These are phyloP conservation scores for Eutrema japonicum DNA, from an alignment of 345 rosid species.

Conservation along the genomic window DNA sequence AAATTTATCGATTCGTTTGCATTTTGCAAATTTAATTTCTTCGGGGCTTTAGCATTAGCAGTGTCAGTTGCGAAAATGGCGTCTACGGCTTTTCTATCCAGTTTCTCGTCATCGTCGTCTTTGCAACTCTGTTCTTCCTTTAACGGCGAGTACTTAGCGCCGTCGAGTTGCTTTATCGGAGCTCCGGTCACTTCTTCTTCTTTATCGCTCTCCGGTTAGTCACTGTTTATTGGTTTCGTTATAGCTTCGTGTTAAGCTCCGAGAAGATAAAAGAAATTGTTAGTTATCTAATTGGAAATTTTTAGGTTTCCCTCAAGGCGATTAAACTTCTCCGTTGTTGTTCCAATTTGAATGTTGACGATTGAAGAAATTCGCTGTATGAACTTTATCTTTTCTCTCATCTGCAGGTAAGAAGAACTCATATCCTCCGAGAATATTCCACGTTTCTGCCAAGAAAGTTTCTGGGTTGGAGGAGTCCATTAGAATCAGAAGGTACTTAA, in stretches of 20 bases:
- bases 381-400: not conserved
- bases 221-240: slow-evolving; percentile 5
- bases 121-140: slow-evolving; percentile 44
- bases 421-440: slow-evolving; percentile 34
- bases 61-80: slow-evolving; percentile 47
- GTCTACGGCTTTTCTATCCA: slow-evolving; percentile 51
- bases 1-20: slow-evolving; percentile 14
- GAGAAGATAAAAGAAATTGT: not conserved
- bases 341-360: slow-evolving; percentile 2
- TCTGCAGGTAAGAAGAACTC: slow-evolving; percentile 46
- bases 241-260: not conserved
- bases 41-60: slow-evolving; percentile 22
- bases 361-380: slow-evolving; percentile 13
- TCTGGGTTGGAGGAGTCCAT: slow-evolving; percentile 75
- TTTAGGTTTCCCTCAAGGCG: not conserved
- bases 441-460: slow-evolving; percentile 55
- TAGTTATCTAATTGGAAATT: not conserved
- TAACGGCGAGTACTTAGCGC: slow-evolving; percentile 37
- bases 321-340: not conserved
- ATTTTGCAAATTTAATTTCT: not conserved
- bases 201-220: slow-evolving; percentile 49
- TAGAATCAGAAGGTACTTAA: slow-evolving; percentile 63
- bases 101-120: slow-evolving; percentile 41
- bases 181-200: slow-evolving; percentile 50
- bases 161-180: slow-evolving; percentile 47